Evolutionary conservation across 441 rosid genomes (phyloP), one percentile per base, ranked within the genome.

Genomic region (Arabidopsis hybrid): DNA sequence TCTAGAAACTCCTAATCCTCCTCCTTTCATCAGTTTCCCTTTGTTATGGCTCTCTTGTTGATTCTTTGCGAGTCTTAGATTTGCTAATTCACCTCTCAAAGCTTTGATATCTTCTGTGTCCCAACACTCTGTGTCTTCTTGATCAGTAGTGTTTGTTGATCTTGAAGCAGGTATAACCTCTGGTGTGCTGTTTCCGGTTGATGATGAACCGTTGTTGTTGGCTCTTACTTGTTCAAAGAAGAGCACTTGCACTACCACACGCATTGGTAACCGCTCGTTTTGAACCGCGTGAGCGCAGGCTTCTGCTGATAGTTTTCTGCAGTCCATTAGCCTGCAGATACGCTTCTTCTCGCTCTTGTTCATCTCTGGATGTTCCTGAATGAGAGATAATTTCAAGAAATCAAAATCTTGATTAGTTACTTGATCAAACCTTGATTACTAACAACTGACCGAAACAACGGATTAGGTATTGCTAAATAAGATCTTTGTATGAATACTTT

Each of bases 211-310:
- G 50, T 73, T 76, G 80, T 42, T 76, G 68, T 76, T 78, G 71
- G 89, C 90, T 77, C 87, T 77, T 43, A 84, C 79, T 66, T 85
- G 93, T 76, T 89, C 93, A 29, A 89, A 89, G 87, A 87, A 89
- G 73, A 89, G 93, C 26, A 87, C 87, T 69, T 89, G 93, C 58
- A 89, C 91, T 16, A 89, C 89, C 3, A 89, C 88, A 1, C 93
- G 86, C 75, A 89, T 69, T 0, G 93, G 90, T 53, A 89, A 86
- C n/a, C 91, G 63, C 80, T 89, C 91, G 60, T 87, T 87, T 75
- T 87, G 91, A 49, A 89, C 82, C 0, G 86, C 93, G 9, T 89
- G 93, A 67, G 80, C 83, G 68, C 90, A 87, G 6, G 90, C 93
- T 13, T 79, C 88, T 0, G 68, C 85, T 1, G 91, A 89, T 61